A percentile compares a stretch with the other conserved stretches of the same genome.
Conservation (phyloP, 371 early-diverging fungal species). For the Encephalitozoon cuniculi region DNA sequence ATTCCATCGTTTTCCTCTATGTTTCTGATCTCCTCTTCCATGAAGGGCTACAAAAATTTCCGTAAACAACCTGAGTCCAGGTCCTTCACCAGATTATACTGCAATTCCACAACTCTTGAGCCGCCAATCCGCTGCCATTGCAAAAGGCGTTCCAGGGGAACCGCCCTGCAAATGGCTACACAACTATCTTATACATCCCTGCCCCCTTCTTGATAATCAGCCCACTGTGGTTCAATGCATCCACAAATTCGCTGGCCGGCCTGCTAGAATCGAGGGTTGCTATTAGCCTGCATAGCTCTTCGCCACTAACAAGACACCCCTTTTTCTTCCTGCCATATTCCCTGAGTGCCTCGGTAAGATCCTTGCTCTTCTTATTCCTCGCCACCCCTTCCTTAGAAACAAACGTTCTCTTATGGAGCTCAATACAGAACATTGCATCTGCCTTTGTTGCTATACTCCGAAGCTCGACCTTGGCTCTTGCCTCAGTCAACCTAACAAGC, state of each 20-base stretch:
- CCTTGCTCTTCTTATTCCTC: slow-evolving; percentile 16
- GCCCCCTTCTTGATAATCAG: slow-evolving; percentile 43
- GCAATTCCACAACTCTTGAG: too few relatives aligned
- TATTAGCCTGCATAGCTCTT: slow-evolving; percentile 23
- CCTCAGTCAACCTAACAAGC: slow-evolving; percentile 52
- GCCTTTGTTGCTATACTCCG: slow-evolving; percentile 40
- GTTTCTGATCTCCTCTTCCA: slow-evolving; percentile 58
- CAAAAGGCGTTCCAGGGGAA: too few relatives aligned
- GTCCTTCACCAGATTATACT: not conserved
- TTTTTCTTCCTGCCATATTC: not conserved
- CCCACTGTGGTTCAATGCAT: slow-evolving; percentile 48
- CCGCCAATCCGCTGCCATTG: too few relatives aligned
- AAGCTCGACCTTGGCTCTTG: slow-evolving; percentile 52
- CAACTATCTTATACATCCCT: slow-evolving; percentile 38
- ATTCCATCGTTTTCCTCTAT: slow-evolving; percentile 62
- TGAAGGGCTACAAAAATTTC: slow-evolving; percentile 31
- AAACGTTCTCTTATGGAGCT: slow-evolving; percentile 41
- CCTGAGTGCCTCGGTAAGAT: slow-evolving; percentile 20
- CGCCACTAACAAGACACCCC: not conserved
- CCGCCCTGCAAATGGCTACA: too few relatives aligned
- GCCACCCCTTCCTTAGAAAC: not conserved
- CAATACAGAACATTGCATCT: slow-evolving; percentile 53
- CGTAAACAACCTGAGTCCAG: slow-evolving; percentile 37
- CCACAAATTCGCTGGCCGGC: slow-evolving; percentile 26
- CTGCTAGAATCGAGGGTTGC: not conserved